Conservation (phyloP, 495 filamentous ascomycete genomes). For the Xylaria acuta region DNA sequence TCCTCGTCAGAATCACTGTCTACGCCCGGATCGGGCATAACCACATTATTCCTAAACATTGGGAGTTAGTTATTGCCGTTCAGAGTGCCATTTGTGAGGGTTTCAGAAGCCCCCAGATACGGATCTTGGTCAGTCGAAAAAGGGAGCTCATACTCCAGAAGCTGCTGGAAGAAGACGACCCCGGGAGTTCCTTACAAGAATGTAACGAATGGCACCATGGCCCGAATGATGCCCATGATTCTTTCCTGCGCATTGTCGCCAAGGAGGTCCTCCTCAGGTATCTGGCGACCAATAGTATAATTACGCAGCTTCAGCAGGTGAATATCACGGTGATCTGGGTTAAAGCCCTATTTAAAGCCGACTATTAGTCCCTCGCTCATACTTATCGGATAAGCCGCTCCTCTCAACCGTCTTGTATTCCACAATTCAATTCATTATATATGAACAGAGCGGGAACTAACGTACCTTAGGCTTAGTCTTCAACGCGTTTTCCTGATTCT, state of each 20-base stretch:
- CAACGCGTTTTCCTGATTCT: conserved; percentile 73
- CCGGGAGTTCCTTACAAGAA: not conserved
- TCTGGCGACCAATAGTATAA: conserved; percentile 70
- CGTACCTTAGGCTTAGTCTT: conserved; percentile 87
- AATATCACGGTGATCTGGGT: conserved; percentile 74
- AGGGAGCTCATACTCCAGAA: not conserved
- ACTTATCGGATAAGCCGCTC: not conserved
- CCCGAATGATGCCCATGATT: conserved; percentile 59
- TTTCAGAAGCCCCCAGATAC: not conserved
- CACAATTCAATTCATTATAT: not conserved
- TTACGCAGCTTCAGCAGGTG: conserved; percentile 76
- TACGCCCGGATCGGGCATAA: conserved; percentile 65
- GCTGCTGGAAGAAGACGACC: not conserved
- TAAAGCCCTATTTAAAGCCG: conserved; percentile 59
- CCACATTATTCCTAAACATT: conserved; percentile 60
- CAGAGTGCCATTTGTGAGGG: not conserved
- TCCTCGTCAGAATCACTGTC: conserved; percentile 45
- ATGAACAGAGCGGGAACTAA: conserved; percentile 11
- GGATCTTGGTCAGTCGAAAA: not conserved
- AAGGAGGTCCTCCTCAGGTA: conserved; percentile 64
- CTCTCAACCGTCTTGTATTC: too few relatives aligned
- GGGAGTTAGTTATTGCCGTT: conserved; percentile 26
- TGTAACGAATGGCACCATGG: conserved; percentile 69
- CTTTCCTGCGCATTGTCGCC: conserved; percentile 57
- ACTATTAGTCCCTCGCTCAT: conserved; percentile 43